These are phyloP conservation scores for Suillus variegatus DNA, from an alignment of 768 basidiomycete genomes.

Conservation along the genomic window DNA sequence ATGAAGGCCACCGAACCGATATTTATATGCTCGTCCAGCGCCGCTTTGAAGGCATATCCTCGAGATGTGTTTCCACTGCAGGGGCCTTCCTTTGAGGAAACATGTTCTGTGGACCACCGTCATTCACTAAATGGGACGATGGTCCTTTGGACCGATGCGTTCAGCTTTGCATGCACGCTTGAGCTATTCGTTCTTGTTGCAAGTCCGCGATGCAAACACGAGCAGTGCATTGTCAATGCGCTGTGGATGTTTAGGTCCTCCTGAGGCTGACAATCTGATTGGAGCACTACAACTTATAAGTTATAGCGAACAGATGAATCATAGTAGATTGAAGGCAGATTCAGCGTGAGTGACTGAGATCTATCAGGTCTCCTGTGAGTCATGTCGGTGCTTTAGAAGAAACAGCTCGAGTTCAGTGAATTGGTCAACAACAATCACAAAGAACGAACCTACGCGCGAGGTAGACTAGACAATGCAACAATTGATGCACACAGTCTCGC, in stretches of 20 bases:
- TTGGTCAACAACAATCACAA: background rate
- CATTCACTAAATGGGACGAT: background rate
- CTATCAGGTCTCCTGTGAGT: background rate
- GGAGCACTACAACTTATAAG: background rate
- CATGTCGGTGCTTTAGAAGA: background rate
- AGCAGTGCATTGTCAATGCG: background rate
- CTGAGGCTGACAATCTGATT: background rate
- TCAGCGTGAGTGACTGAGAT: background rate
- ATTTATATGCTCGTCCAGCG: background rate
- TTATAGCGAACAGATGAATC: background rate
- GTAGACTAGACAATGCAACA: too few relatives aligned
- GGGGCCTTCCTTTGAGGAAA: background rate
- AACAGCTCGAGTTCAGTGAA: background rate
- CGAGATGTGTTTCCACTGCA: background rate
- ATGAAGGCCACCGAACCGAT: background rate
- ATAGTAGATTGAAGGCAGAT: background rate
- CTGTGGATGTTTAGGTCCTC: background rate
- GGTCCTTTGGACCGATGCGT: background rate
- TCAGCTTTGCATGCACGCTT: background rate
- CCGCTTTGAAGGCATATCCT: background rate
- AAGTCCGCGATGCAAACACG: background rate
- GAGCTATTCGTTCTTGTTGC: too few relatives aligned
- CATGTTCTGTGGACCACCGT: background rate
- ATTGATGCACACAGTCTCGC: background rate
- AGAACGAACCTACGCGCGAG: background rate